phyloP scores from a whole-genome alignment of 192 early-diverging fungal genomes.

The Entrophospora sp. region DNA sequence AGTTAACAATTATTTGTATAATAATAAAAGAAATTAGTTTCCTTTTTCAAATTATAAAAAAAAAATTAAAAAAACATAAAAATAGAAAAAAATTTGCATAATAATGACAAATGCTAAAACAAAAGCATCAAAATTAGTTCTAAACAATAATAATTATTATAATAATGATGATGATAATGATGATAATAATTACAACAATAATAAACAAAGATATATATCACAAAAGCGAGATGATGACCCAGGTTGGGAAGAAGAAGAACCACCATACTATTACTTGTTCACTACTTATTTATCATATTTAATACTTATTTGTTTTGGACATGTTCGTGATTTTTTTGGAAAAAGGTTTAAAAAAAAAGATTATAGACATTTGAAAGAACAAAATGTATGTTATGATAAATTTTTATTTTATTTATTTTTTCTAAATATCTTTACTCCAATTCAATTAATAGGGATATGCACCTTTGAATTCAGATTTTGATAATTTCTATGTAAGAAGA shows the following conservation, averaged over 20 bases:
- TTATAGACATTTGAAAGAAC: slow-evolving; percentile 62
- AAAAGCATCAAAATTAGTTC: too few species aligned
- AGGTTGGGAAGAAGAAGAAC: slow-evolving; percentile 46
- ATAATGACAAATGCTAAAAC: too few species aligned
- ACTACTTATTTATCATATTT: slow-evolving; percentile 94
- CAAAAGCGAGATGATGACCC: slow-evolving; percentile 15
- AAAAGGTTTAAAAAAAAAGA: slow-evolving; percentile 64
- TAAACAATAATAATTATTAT: too few species aligned
- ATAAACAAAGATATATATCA: slow-evolving; percentile 15
- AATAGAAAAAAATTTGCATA: too few species aligned
- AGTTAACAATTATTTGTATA: too few species aligned
- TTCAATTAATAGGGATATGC: slow-evolving; percentile 65
- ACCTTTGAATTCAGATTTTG: slow-evolving; percentile 90
- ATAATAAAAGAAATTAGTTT: too few species aligned
- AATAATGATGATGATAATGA: too few species aligned
- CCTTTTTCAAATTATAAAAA: too few species aligned
- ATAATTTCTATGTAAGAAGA: slow-evolving; percentile 90
- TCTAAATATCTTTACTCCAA: not conserved
- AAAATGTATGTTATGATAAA: slow-evolving; percentile 48
- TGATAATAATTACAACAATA: too few species aligned
- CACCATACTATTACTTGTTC: slow-evolving; percentile 76
- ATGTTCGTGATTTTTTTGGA: slow-evolving; percentile 86
- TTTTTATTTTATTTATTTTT: not conserved
- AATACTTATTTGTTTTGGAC: slow-evolving; percentile 87
- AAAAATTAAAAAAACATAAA: too few species aligned